A percentile compares a stretch with the other conserved stretches of the same genome.
Evolutionary conservation across 192 early-diverging fungal species (phyloP).

Genomic region (Coemansia sp.): DNA sequence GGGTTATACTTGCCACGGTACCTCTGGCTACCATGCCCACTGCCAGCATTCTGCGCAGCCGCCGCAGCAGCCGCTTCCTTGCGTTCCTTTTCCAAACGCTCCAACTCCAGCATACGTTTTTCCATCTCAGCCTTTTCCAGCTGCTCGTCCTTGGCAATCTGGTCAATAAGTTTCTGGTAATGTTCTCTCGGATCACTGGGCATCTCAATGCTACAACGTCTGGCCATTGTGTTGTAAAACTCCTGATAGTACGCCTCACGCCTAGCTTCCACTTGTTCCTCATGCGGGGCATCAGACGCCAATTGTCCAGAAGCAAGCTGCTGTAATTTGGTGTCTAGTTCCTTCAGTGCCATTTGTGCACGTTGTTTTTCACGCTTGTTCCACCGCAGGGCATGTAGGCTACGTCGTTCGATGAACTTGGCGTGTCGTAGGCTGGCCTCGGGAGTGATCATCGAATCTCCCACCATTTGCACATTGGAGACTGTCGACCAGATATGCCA

Average conservation of each 20-base stretch:
- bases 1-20: slow-evolving; percentile 26
- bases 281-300: slow-evolving; percentile 14
- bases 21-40: slow-evolving; percentile 12
- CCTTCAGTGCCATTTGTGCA: slow-evolving; percentile 15
- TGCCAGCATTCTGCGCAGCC: slow-evolving; percentile 15
- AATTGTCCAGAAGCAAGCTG: slow-evolving; percentile 13
- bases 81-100: slow-evolving; percentile 44
- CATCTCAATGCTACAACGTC: slow-evolving; percentile 26
- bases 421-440: slow-evolving; percentile 32
- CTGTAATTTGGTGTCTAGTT: slow-evolving; percentile 25
- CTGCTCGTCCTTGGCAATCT: slow-evolving; percentile 46
- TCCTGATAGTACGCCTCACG: slow-evolving; percentile 38
- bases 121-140: slow-evolving; percentile 40
- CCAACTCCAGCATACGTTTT: slow-evolving; percentile 30
- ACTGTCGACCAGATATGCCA: slow-evolving; percentile 80
- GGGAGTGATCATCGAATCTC: slow-evolving; percentile 33
- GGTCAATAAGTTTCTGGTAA: slow-evolving; percentile 39
- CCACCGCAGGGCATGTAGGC: slow-evolving; percentile 26
- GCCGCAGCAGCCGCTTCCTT: slow-evolving; percentile 39
- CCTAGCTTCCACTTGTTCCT: slow-evolving; percentile 32
- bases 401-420: slow-evolving; percentile 32
- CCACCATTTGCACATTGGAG: slow-evolving; percentile 58
- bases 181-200: slow-evolving; percentile 47
- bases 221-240: slow-evolving; percentile 31
- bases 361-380: slow-evolving; percentile 36